Percentiles rank a stretch among this genome's conserved stretches.
Evolutionary conservation across 2,329 filamentous ascomycete species (phyloP).

Genomic region (Cryoendolithus antarcticus): DNA sequence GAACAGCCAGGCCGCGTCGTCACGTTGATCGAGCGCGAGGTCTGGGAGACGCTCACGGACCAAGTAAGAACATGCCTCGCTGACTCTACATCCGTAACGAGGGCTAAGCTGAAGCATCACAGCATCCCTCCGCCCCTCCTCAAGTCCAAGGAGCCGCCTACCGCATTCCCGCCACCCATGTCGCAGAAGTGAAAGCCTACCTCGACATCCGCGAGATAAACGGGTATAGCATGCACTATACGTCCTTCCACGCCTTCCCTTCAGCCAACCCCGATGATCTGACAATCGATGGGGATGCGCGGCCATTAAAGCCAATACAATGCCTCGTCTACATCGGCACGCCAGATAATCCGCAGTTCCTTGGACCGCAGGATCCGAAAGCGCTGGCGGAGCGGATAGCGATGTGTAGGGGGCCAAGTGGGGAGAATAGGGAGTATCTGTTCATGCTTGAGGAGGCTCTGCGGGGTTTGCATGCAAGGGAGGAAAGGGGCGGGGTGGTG

Average conservation of each 20-base stretch:
- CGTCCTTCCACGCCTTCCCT: slow-evolving; percentile 46
- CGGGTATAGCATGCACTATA: slow-evolving; percentile 88
- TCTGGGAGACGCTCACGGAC: slow-evolving; percentile 65
- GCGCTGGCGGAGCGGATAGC: slow-evolving; percentile 70
- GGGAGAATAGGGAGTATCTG: slow-evolving; percentile 81
- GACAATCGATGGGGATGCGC: slow-evolving; percentile 1
- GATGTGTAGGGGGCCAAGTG: slow-evolving; percentile 66
- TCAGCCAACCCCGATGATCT: too few species aligned
- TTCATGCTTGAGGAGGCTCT: slow-evolving; percentile 67
- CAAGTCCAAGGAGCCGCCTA: slow-evolving; percentile 78
- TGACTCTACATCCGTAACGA: too few species aligned
- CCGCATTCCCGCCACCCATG: slow-evolving; percentile 64
- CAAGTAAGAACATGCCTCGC: slow-evolving; percentile 45
- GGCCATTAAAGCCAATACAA: slow-evolving; percentile 25
- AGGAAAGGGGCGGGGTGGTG: slow-evolving; percentile 51
- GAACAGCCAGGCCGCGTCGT: slow-evolving; percentile 80
- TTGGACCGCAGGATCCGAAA: slow-evolving; percentile 69
- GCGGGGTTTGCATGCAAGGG: slow-evolving; percentile 38
- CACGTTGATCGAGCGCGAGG: slow-evolving; percentile 73
- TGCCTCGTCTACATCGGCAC: slow-evolving; percentile 89
- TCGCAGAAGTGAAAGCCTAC: slow-evolving; percentile 73
- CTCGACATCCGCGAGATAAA: slow-evolving; percentile 96
- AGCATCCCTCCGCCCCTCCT: slow-evolving; percentile 48
- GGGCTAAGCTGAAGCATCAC: slow-evolving; percentile 12
- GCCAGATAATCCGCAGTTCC: slow-evolving; percentile 84